Conservation (phyloP, 2,329 filamentous ascomycete genomes). For the Stachybotrys elegans region DNA sequence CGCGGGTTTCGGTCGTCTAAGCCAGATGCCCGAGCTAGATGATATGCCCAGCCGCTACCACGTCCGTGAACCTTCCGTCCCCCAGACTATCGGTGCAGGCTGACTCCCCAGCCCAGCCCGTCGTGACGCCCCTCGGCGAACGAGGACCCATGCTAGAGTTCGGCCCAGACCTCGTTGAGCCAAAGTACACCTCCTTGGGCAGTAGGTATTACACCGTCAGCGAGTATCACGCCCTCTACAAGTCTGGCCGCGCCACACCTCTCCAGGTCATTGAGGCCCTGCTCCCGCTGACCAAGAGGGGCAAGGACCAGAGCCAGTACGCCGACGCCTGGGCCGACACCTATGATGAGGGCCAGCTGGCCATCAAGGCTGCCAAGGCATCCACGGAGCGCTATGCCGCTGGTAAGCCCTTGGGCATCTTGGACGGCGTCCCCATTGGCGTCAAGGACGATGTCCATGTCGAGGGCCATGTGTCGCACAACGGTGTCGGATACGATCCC, state of each 20-base stretch:
- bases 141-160: constrained; percentile 33
- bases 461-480: constrained; percentile 62
- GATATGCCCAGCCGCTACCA: constrained; percentile 41
- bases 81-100: not conserved
- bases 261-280: constrained; percentile 65
- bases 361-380: constrained; percentile 62
- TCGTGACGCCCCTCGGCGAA: constrained; percentile 46
- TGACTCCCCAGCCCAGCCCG: constrained; percentile 36
- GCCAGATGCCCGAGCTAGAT: constrained; percentile 40
- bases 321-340: constrained; percentile 69
- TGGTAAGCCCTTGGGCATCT: constrained; percentile 58
- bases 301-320: constrained; percentile 53
- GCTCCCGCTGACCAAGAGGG: constrained; percentile 63
- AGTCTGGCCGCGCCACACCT: constrained; percentile 64
- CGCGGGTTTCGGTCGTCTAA: constrained; percentile 49
- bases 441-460: constrained; percentile 79
- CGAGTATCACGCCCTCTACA: constrained; percentile 75
- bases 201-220: constrained; percentile 62
- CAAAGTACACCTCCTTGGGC: constrained; percentile 32
- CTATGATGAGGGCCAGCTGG: constrained; percentile 49
- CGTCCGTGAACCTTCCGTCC: constrained; percentile 31
- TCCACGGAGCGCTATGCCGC: constrained; percentile 69
- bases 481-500: constrained; percentile 59
- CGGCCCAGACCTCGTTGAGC: constrained; percentile 33
- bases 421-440: constrained; percentile 79